phyloP scores from a whole-genome alignment of 139 green algal genomes.

The Edaphochlamys debaryana region DNA sequence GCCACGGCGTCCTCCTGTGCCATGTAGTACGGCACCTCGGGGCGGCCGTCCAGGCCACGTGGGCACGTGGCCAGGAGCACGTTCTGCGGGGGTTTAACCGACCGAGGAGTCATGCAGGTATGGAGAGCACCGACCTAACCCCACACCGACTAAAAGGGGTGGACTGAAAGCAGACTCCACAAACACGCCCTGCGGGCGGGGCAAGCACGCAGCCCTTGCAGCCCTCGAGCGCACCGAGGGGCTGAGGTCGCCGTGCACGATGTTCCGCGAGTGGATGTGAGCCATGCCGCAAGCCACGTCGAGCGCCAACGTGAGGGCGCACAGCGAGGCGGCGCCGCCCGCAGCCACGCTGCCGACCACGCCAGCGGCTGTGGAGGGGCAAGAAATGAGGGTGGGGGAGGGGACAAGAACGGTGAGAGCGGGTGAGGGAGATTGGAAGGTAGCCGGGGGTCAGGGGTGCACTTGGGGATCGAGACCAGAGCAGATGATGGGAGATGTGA shows the following conservation, averaged over 20 bases:
- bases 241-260: not conserved
- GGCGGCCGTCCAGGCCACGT: not conserved
- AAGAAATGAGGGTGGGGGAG: not conserved
- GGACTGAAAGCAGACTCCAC: too few species aligned
- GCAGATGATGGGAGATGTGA: too few species aligned
- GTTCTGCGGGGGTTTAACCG: not conserved
- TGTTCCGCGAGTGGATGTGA: not conserved
- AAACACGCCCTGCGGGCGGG: too few species aligned
- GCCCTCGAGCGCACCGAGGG: not conserved
- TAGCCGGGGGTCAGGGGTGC: not conserved
- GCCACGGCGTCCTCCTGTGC: not conserved
- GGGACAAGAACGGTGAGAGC: not conserved
- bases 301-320: constrained; percentile 2
- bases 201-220: too few species aligned
- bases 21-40: not conserved
- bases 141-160: too few species aligned
- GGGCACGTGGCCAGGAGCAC: not conserved
- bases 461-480: not conserved
- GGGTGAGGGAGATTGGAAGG: not conserved
- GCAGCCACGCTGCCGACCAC: not conserved
- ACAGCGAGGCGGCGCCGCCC: not conserved
- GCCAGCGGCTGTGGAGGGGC: not conserved
- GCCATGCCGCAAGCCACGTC: not conserved
- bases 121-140: too few species aligned
- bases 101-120: not conserved